phyloP scores from a whole-genome alignment of 1,284 basidiomycete species.

The Cryptococcus wingfieldii region DNA sequence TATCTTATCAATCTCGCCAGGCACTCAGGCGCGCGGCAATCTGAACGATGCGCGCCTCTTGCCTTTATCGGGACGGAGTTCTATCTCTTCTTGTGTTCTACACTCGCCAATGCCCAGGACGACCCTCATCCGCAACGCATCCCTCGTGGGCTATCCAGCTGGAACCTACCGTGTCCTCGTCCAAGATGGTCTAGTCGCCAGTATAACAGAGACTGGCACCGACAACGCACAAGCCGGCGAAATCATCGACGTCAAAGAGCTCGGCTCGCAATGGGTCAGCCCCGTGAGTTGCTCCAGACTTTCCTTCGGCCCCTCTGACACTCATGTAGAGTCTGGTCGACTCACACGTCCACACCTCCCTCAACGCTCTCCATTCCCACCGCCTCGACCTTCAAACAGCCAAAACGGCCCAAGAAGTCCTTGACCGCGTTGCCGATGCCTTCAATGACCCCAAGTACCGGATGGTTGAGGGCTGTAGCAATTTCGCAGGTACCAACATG shows the following conservation, averaged over 20 bases:
- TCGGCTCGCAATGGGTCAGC: not conserved
- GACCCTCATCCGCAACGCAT: slow-evolving; percentile 4
- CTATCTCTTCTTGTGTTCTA: no score
- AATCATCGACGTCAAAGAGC: not conserved
- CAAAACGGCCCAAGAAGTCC: slow-evolving; percentile 20
- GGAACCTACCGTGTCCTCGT: slow-evolving; percentile 4
- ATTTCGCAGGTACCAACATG: slow-evolving; percentile 23
- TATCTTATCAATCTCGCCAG: no score
- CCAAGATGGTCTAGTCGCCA: slow-evolving; percentile 2
- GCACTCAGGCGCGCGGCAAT: no score
- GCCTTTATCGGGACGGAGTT: no score
- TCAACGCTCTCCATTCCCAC: slow-evolving; percentile 22
- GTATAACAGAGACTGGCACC: not conserved
- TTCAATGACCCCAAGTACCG: slow-evolving; percentile 18
- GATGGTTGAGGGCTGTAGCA: slow-evolving; percentile 5
- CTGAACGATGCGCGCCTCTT: no score
- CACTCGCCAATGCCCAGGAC: not conserved
- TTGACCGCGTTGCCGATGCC: slow-evolving; percentile 14
- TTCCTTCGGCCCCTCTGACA: not conserved
- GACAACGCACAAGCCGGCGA: not conserved
- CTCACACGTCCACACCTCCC: slow-evolving; percentile 33
- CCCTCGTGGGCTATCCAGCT: slow-evolving; percentile 6
- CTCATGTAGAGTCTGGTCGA: slow-evolving; percentile 25
- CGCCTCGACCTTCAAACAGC: slow-evolving; percentile 24
- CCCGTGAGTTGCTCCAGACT: not conserved